Conservation (phyloP, 1,284 basidiomycete species). For the Marasmius tenuissimus region DNA sequence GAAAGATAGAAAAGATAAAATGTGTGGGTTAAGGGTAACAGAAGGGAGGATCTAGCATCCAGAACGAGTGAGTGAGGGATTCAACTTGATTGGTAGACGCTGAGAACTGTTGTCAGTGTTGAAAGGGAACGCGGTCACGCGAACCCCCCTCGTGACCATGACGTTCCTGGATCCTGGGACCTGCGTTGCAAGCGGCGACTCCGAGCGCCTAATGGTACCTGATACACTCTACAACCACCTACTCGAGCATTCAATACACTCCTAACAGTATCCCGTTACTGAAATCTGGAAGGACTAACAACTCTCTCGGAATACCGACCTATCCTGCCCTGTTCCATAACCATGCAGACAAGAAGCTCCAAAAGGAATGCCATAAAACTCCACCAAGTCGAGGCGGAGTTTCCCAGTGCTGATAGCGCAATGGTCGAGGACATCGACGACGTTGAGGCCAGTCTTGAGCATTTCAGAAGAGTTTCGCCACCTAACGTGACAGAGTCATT, state of each 20-base stretch:
- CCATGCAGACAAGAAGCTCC: too few species aligned
- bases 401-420: too few species aligned
- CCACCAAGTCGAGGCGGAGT: too few species aligned
- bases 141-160: background rate
- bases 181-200: too few species aligned
- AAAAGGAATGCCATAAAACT: too few species aligned
- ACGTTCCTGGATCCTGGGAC: background rate
- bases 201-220: too few species aligned
- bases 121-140: background rate
- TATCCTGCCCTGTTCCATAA: too few species aligned
- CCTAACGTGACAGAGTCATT: background rate
- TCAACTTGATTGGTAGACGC: background rate
- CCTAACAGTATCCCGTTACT: too few species aligned
- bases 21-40: background rate
- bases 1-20: conserved; percentile 3
- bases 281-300: too few species aligned
- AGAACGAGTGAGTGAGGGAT: background rate
- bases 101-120: background rate
- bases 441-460: background rate
- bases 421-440: background rate
- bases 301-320: too few species aligned
- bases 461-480: background rate
- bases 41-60: background rate
- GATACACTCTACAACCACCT: too few species aligned
- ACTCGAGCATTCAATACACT: too few species aligned